Evolutionary conservation across 352 stramenopile genomes (phyloP).

Genomic region (Phytophthora melonis): DNA sequence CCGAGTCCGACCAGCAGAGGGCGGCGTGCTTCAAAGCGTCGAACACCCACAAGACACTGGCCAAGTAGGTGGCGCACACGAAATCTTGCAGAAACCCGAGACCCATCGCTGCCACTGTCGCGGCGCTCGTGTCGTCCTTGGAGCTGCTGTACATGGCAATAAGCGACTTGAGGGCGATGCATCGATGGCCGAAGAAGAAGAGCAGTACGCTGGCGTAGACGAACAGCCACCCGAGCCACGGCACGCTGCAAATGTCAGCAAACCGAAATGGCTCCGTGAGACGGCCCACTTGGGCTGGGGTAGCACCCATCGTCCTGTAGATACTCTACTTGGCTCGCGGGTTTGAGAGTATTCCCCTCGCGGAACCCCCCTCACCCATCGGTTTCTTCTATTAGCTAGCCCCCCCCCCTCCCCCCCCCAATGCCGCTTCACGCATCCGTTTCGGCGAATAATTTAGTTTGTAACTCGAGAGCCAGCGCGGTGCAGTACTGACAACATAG

Average conservation of each 20-base stretch:
- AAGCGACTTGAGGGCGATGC: slow-evolving; percentile 26
- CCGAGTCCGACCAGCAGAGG: neutral
- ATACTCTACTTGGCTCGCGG: no score
- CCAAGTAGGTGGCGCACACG: slow-evolving; percentile 37
- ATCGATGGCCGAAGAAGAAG: slow-evolving; percentile 41
- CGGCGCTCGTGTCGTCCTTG: slow-evolving; percentile 16
- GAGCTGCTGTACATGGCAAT: slow-evolving; percentile 32
- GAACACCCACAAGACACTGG: slow-evolving; percentile 23
- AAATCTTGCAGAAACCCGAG: slow-evolving; percentile 54
- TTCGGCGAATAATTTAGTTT: no score
- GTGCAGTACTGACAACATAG: no score
- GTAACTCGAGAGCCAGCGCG: no score
- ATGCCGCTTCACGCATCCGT: no score
- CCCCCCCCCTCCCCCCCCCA: no score
- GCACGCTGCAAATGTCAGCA: neutral
- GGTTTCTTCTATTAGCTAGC: no score
- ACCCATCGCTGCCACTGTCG: slow-evolving; percentile 20
- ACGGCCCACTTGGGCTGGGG: neutral
- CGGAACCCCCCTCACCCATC: no score
- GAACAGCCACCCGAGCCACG: slow-evolving; percentile 46
- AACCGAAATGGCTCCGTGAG: neutral
- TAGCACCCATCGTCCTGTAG: no score
- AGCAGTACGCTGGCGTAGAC: slow-evolving; percentile 33
- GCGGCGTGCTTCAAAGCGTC: neutral
- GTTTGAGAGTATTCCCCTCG: no score